Base-by-base conservation (phyloP, 2,329 filamentous ascomycete genomes). In the Trichoderma oligosporum region DNA sequence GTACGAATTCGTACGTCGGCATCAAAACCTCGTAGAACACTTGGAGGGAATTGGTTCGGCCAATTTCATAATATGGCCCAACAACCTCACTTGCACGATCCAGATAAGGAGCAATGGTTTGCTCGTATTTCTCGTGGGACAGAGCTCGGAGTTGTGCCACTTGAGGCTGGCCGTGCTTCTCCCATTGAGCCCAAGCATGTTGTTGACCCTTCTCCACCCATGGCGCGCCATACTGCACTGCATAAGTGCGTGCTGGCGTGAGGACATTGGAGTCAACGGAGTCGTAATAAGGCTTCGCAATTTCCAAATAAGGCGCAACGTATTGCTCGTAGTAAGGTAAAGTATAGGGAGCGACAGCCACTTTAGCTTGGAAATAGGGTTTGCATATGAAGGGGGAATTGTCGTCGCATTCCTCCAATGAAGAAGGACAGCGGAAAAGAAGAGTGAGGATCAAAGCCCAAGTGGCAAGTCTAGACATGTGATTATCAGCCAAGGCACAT, bases 391-490 rank as follows among this genome's bases (percentile, higher is more conserved):
- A 80, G 1, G 92, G 89, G 1, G 90, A 89, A 27, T 79, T 74
- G 24, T 87, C 82, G 65, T 83, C 82, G 66, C 94, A 82, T 24
- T 83, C 80, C 25, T 86, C 81, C 60, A 86, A 74, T 7, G 82
- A 83, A 3, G 85, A 77, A 11, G 93, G 93, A 71, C 93, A 99
- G 60, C 87, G 84, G 70, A 99, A 88, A 59, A 93, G 74, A 56
- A 94, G 76, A 22, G 88, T 94, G 60, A 91, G 72, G 62, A 97
- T 85, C 33, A 86, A 81, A 70, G 94, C 96, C 93, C 93, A 99
- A 18, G 90, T 87, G 58, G 86, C 72, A 42, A 97, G 72, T 67
- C 93, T 93, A 61, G 27, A 14, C 8, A 56, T 42, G 11, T 27
- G 36, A 36, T 27, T 35, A 14, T 52, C 47, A 52, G 55, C 55